Percentiles rank a stretch among this genome's conserved stretches.
Evolutionary conservation across 1,284 basidiomycete genomes (phyloP).

Genomic region (Heterobasidion annosum): DNA sequence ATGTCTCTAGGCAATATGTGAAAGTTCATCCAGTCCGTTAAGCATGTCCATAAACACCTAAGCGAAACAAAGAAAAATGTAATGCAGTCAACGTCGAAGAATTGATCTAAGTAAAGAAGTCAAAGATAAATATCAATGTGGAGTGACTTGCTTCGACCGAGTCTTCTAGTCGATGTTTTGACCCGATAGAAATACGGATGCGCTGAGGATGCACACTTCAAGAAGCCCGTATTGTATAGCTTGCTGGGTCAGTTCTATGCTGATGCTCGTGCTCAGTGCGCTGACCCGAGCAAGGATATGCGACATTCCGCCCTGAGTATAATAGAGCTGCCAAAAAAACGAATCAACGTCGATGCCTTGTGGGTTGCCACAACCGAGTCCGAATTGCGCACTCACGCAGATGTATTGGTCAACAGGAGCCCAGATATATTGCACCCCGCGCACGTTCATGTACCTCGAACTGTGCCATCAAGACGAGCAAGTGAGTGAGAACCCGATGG

Average conservation of each 20-base stretch:
- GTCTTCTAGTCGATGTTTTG: constrained; percentile 22
- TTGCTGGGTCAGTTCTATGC: constrained; percentile 22
- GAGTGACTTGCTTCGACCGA: not conserved
- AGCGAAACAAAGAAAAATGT: not conserved
- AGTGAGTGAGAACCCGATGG: constrained; percentile 3
- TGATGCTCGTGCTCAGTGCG: constrained; percentile 16
- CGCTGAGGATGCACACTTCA: constrained; percentile 25
- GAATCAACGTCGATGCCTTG: not conserved
- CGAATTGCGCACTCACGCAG: constrained; percentile 23
- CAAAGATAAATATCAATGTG: not conserved
- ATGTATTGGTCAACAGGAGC: constrained; percentile 29
- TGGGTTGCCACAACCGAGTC: not conserved
- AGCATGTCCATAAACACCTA: not conserved
- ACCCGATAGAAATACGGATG: constrained; percentile 24
- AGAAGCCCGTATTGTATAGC: constrained; percentile 22
- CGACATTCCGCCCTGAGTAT: constrained; percentile 17
- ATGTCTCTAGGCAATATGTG: too few species aligned
- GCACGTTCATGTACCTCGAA: constrained; percentile 30
- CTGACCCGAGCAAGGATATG: constrained; percentile 22
- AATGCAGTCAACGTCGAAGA: not conserved
- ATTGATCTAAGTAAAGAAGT: not conserved
- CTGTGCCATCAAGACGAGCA: constrained; percentile 17
- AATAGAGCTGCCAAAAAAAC: constrained; percentile 18
- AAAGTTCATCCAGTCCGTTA: not conserved
- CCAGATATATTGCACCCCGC: constrained; percentile 32